Percentiles rank a stretch among this genome's conserved stretches.
Conservation (phyloP, 352 stramenopile genomes). For the Pythium periplocum region DNA sequence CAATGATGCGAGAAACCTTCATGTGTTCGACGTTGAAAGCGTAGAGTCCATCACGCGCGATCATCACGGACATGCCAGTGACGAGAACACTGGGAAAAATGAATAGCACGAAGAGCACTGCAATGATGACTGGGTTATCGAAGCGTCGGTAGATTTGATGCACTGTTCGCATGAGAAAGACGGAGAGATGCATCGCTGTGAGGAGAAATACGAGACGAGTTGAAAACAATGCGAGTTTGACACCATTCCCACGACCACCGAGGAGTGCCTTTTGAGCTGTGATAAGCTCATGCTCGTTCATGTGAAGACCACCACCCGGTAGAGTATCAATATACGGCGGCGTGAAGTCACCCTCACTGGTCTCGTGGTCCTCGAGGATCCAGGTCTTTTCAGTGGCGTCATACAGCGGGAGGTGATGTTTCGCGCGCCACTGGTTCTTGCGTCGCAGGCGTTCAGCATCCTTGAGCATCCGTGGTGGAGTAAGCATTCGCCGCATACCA, state of each 20-base stretch:
- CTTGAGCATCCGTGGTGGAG: slow-evolving; percentile 40
- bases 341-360: slow-evolving; percentile 23
- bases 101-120: slow-evolving; percentile 38
- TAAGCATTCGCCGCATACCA: slow-evolving; percentile 42
- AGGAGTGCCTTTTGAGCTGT: slow-evolving; percentile 30
- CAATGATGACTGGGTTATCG: slow-evolving; percentile 10
- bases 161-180: slow-evolving; percentile 51
- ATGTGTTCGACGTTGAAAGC: slow-evolving; percentile 77
- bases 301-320: slow-evolving; percentile 25
- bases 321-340: slow-evolving; percentile 51
- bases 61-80: slow-evolving; percentile 55
- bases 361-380: slow-evolving; percentile 29
- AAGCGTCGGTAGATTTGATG: slow-evolving; percentile 28
- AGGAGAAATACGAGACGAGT: slow-evolving; percentile 70
- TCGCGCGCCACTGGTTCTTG: slow-evolving; percentile 47
- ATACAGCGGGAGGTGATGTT: slow-evolving; percentile 31
- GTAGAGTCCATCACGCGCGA: slow-evolving; percentile 59
- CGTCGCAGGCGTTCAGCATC: slow-evolving; percentile 55
- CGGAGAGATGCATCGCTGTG: slow-evolving; percentile 58
- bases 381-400: slow-evolving; percentile 39
- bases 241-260: slow-evolving; percentile 34
- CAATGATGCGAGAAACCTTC: slow-evolving; percentile 58
- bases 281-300: slow-evolving; percentile 36
- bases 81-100: slow-evolving; percentile 52
- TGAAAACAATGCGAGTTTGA: slow-evolving; percentile 55